Conservation (phyloP, 2,329 filamentous ascomycete genomes). For the Cordyceps farinosa region DNA sequence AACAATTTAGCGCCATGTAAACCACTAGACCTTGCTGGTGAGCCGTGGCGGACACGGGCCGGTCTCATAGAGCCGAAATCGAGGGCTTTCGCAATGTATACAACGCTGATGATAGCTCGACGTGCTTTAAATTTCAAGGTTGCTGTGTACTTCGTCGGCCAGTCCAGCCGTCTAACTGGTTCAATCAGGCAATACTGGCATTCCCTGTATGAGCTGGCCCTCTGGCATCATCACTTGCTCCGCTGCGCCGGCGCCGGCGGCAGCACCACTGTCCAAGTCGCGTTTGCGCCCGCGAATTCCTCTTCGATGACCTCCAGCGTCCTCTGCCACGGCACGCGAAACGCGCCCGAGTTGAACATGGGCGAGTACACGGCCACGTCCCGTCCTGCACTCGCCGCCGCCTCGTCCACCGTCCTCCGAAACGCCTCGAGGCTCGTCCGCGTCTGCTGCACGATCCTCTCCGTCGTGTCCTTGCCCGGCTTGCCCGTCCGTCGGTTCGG, state of each 20-base stretch:
- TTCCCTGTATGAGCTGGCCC: too few species aligned
- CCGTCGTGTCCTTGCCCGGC: conserved; percentile 21
- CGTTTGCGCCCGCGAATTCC: conserved; percentile 9
- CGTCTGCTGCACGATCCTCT: conserved; percentile 22
- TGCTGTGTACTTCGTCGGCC: not conserved
- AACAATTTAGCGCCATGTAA: too few species aligned
- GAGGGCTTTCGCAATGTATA: too few species aligned
- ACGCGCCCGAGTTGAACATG: conserved; percentile 25
- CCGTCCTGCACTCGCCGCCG: not conserved
- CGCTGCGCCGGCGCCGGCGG: not conserved
- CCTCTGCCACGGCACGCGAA: conserved; percentile 24
- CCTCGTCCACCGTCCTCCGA: conserved; percentile 19
- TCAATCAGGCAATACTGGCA: too few species aligned
- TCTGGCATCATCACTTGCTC: not conserved
- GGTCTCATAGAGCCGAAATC: too few species aligned
- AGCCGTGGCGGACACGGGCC: too few species aligned
- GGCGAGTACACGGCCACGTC: conserved; percentile 22
- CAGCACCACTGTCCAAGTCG: conserved; percentile 6
- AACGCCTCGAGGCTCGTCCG: conserved; percentile 20
- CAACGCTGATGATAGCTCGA: too few species aligned
- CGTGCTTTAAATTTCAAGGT: too few species aligned
- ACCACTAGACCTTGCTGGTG: too few species aligned
- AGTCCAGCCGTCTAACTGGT: not conserved
- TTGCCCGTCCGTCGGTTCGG: conserved; percentile 15
- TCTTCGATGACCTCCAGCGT: conserved; percentile 18